Percentiles rank a stretch among this genome's conserved stretches.
Evolutionary conservation across 768 basidiomycete species (phyloP).

Genomic region (Nidularia sp.): DNA sequence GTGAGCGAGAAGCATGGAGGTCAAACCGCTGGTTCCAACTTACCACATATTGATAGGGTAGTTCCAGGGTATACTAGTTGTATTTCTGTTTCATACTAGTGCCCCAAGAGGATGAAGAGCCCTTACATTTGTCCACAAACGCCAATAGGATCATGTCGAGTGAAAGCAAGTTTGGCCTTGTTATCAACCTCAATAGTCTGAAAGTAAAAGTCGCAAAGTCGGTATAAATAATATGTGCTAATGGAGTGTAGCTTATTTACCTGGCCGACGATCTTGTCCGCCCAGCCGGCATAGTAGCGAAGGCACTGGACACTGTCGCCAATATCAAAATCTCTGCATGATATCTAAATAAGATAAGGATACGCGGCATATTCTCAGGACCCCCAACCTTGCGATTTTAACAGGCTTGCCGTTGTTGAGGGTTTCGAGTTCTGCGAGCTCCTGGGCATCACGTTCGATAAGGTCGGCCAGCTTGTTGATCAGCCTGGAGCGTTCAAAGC

Average conservation of each 20-base stretch:
- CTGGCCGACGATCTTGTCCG: conserved; percentile 91
- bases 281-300: conserved; percentile 94
- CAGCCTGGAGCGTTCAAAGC: conserved; percentile 74
- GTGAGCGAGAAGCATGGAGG: conserved; percentile 2
- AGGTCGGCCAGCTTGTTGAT: conserved; percentile 86
- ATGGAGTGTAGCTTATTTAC: conserved; percentile 26
- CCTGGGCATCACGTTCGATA: conserved; percentile 79
- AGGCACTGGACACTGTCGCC: conserved; percentile 74
- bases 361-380: background rate
- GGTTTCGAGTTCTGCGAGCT: conserved; percentile 79
- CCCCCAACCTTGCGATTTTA: conserved; percentile 33
- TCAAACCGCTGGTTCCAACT: conserved; percentile 7
- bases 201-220: conserved; percentile 1
- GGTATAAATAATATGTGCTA: background rate
- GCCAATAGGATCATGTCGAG: conserved; percentile 87
- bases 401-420: conserved; percentile 94
- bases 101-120: background rate
- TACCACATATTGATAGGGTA: conserved; percentile 88
- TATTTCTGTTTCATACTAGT: conserved; percentile 3
- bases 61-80: conserved; percentile 82
- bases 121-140: conserved; percentile 88
- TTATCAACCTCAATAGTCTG: conserved; percentile 81
- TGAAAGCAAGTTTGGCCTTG: conserved; percentile 79
- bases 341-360: conserved; percentile 2
- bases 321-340: conserved; percentile 71